phyloP scores from a whole-genome alignment of 1,284 basidiomycete genomes.

The Malassezia nana region DNA sequence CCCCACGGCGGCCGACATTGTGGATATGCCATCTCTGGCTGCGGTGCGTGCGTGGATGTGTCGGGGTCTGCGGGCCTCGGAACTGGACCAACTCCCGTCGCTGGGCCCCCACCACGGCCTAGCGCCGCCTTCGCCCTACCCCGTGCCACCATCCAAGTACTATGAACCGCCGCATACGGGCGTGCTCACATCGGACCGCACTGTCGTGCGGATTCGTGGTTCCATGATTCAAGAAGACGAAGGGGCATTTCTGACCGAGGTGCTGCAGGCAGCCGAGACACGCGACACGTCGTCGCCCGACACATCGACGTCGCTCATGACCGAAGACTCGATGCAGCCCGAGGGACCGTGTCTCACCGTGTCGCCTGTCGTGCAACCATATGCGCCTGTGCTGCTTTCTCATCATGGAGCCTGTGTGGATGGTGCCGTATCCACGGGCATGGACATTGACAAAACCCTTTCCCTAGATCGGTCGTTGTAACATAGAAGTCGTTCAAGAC shows the following conservation, averaged over 20 bases:
- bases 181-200: slow-evolving; percentile 14
- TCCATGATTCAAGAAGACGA: slow-evolving; percentile 42
- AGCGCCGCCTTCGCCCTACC: slow-evolving; percentile 8
- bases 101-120: slow-evolving; percentile 16
- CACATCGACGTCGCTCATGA: slow-evolving; percentile 18
- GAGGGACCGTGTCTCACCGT: not conserved
- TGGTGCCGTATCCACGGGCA: not conserved
- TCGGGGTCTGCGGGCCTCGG: slow-evolving; percentile 26
- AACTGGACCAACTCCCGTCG: slow-evolving; percentile 44
- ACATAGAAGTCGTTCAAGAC: too few relatives aligned
- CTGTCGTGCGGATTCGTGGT: slow-evolving; percentile 32
- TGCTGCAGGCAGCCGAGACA: slow-evolving; percentile 20
- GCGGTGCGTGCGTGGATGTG: slow-evolving; percentile 32
- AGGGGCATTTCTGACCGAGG: slow-evolving; percentile 34
- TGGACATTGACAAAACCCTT: slow-evolving; percentile 15
- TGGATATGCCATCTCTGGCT: slow-evolving; percentile 24
- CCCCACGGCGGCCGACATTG: slow-evolving; percentile 31
- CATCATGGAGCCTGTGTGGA: not conserved
- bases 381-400: not conserved
- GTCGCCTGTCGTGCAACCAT: slow-evolving; percentile 1
- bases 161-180: slow-evolving; percentile 7
- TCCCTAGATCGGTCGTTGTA: not conserved
- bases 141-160: slow-evolving; percentile 10
- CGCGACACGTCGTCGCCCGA: slow-evolving; percentile 10
- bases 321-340: slow-evolving; percentile 12